phyloP scores from a whole-genome alignment of 2,329 filamentous ascomycete species.

The Camillea tinctor region DNA sequence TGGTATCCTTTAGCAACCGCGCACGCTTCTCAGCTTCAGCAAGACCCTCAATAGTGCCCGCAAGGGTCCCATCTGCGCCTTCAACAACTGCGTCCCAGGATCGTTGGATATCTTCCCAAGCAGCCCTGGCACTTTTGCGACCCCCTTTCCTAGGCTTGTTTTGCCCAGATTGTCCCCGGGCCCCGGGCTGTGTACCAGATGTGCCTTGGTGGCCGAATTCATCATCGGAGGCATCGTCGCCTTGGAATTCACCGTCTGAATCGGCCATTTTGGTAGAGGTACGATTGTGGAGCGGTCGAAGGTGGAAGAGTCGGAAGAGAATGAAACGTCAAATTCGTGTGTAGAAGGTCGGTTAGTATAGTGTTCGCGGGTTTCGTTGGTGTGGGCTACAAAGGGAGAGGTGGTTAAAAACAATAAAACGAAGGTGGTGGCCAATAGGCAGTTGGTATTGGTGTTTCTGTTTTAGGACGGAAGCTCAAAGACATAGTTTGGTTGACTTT shows the following conservation, averaged over 20 bases:
- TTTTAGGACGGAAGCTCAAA: background rate
- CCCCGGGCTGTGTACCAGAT: conserved; percentile 30
- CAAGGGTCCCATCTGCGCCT: conserved; percentile 75
- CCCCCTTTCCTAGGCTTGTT: conserved; percentile 31
- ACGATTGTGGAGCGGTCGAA: background rate
- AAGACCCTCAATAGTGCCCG: conserved; percentile 66
- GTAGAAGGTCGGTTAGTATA: background rate
- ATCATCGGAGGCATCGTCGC: conserved; percentile 62
- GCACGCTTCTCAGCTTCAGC: conserved; percentile 79
- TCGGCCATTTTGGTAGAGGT: conserved; percentile 57
- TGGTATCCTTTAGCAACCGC: conserved; percentile 87
- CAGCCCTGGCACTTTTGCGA: conserved; percentile 44
- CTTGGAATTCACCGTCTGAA: conserved; percentile 70
- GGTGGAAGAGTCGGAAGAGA: background rate
- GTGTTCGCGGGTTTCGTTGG: background rate
- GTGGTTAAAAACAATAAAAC: background rate
- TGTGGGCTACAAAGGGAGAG: background rate
- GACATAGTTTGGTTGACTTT: background rate
- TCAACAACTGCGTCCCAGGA: conserved; percentile 76
- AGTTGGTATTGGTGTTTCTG: background rate
- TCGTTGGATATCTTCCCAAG: conserved; percentile 66
- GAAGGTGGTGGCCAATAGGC: background rate
- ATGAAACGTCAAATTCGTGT: background rate
- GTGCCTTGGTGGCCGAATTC: conserved; percentile 54
- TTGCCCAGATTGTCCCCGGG: conserved; percentile 23